These are phyloP conservation scores for Aspergillus ellipticus DNA, from an alignment of 495 filamentous ascomycete species.

Conservation along the genomic window DNA sequence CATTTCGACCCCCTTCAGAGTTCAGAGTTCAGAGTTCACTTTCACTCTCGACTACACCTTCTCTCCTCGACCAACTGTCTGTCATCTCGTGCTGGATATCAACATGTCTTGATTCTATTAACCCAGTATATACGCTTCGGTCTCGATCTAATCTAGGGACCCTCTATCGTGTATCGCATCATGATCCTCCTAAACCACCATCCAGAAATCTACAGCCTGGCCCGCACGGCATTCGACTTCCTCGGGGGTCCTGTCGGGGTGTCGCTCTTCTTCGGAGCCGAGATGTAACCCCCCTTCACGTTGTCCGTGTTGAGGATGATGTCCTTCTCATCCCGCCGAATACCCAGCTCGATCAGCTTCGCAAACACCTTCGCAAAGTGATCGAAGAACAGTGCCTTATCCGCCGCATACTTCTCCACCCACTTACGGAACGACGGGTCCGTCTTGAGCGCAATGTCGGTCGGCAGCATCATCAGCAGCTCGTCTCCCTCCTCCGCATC, in stretches of 20 bases:
- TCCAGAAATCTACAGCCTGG: slow-evolving; percentile 26
- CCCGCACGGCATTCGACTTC: slow-evolving; percentile 14
- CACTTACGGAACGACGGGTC: slow-evolving; percentile 43
- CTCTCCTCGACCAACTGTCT: background rate
- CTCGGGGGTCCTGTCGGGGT: slow-evolving; percentile 35
- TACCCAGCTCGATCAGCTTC: slow-evolving; percentile 61
- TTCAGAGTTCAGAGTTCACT: too few species aligned
- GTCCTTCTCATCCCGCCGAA: slow-evolving; percentile 49
- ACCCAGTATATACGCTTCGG: background rate
- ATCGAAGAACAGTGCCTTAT: slow-evolving; percentile 60
- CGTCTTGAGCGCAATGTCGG: slow-evolving; percentile 39
- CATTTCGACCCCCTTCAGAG: background rate
- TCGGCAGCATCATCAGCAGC: slow-evolving; percentile 55
- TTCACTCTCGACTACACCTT: background rate
- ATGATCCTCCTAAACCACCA: slow-evolving; percentile 11
- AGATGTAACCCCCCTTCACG: slow-evolving; percentile 49
- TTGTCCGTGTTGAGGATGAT: slow-evolving; percentile 51
- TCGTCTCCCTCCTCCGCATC: slow-evolving; percentile 48
- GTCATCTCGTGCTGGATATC: background rate
- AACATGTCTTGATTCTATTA: background rate
- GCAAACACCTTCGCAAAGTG: slow-evolving; percentile 57
- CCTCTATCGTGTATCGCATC: slow-evolving; percentile 21
- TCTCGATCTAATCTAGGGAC: background rate
- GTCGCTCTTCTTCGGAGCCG: slow-evolving; percentile 57
- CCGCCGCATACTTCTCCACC: slow-evolving; percentile 57